phyloP scores from a whole-genome alignment of 2,329 filamentous ascomycete genomes.

The Phialophora expanda region DNA sequence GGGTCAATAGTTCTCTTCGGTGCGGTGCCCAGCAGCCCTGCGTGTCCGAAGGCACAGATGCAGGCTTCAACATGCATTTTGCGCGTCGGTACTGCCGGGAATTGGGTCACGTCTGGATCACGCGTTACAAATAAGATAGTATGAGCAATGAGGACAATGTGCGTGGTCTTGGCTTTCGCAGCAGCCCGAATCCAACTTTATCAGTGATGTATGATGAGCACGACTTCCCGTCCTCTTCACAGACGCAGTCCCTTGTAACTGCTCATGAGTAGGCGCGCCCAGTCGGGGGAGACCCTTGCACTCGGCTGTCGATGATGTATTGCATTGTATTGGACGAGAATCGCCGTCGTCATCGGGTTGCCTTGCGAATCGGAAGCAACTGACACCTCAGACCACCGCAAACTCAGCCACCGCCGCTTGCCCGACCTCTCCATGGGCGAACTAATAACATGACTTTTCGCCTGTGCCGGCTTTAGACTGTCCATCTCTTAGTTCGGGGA shows the following conservation, averaged over 20 bases:
- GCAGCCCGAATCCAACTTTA: background rate
- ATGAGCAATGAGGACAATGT: background rate
- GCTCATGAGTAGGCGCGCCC: background rate
- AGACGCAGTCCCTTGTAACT: background rate
- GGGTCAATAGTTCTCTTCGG: background rate
- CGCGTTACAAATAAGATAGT: background rate
- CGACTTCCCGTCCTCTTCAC: background rate
- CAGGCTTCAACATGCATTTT: background rate
- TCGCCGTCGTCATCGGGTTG: constrained; percentile 16
- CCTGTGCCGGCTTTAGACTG: background rate
- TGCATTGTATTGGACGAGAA: constrained; percentile 10
- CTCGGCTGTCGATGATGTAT: constrained; percentile 7
- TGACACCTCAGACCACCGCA: constrained; percentile 62
- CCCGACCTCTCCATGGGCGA: background rate
- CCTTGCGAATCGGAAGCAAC: constrained; percentile 19
- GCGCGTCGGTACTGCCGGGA: background rate
- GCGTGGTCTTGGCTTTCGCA: background rate
- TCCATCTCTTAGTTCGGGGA: background rate
- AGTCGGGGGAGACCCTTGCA: constrained; percentile 1
- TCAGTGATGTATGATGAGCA: background rate
- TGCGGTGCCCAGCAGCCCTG: background rate
- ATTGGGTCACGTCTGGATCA: background rate
- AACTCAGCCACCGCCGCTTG: background rate
- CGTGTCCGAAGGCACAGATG: background rate
- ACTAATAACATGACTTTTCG: background rate